Evolutionary conservation across 2,329 filamentous ascomycete species (phyloP).

Genomic region (Davidsoniella neocaledoniae): DNA sequence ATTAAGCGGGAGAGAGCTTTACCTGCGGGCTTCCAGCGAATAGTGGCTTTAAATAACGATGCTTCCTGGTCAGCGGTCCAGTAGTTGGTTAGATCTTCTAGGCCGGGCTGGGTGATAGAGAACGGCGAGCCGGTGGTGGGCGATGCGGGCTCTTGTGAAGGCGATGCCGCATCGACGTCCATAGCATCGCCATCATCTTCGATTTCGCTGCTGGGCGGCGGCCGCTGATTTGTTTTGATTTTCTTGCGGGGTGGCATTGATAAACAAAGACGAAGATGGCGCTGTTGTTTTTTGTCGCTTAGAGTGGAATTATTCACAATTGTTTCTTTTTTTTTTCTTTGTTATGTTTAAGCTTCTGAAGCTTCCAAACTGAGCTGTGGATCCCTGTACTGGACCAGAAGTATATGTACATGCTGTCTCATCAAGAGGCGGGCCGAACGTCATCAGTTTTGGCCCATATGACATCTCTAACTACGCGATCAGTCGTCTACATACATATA

Average conservation of each 20-base stretch:
- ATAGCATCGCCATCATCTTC: conserved; percentile 46
- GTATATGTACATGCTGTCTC: no score
- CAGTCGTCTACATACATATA: no score
- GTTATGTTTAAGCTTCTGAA: no score
- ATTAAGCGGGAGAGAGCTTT: conserved; percentile 13
- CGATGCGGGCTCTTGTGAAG: conserved; percentile 2
- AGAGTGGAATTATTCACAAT: no score
- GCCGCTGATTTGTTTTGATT: conserved; percentile 33
- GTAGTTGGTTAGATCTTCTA: conserved; percentile 35
- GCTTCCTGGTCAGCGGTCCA: conserved; percentile 97
- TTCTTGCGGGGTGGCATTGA: conserved; percentile 57
- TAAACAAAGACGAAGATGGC: no score
- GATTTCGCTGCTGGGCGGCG: conserved; percentile 29
- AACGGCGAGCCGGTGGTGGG: conserved; percentile 3
- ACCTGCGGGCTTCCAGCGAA: conserved; percentile 95
- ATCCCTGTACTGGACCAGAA: no score
- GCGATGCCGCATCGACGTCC: conserved; percentile 37
- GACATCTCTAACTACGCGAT: no score
- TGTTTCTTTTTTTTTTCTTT: no score
- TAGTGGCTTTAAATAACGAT: conserved; percentile 80
- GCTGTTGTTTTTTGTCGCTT: not conserved
- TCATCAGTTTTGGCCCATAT: no score
- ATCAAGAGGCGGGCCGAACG: no score
- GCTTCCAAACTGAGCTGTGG: no score
- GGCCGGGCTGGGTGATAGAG: conserved; percentile 6